These are phyloP conservation scores for Grigorovia yakushimaensis DNA, from an alignment of 805 yeast species.

Conservation along the genomic window DNA sequence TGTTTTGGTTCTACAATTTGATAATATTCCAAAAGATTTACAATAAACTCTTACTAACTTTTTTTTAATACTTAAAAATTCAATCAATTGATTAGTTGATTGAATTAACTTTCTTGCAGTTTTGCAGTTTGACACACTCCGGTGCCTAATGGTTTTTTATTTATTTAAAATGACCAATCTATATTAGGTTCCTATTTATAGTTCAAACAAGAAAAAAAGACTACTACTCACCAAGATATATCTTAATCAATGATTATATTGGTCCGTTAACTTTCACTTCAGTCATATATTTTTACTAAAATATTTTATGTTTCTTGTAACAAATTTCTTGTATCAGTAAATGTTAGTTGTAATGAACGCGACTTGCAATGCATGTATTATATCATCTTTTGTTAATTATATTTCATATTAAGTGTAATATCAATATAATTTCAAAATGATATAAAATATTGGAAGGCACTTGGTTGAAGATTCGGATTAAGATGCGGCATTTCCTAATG, in stretches of 20 bases:
- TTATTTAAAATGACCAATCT: constrained; percentile 1
- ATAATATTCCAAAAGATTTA: neutral
- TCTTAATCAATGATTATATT: constrained; percentile 34
- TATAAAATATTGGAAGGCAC: too few species aligned
- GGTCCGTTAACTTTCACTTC: constrained; percentile 54
- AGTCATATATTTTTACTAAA: constrained; percentile 12
- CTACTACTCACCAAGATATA: constrained; percentile 64
- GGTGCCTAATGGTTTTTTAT: constrained; percentile 9
- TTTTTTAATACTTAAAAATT: neutral
- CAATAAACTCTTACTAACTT: neutral
- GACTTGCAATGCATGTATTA: too few species aligned
- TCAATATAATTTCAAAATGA: too few species aligned
- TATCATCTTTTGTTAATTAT: too few species aligned
- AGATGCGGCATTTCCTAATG: too few species aligned
- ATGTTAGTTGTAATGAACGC: too few species aligned
- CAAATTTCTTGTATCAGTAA: neutral
- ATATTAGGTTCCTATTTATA: constrained; percentile 60
- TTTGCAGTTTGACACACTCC: constrained; percentile 13
- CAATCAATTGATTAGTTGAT: neutral
- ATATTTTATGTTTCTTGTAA: neutral
- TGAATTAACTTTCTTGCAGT: neutral
- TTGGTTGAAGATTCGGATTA: too few species aligned
- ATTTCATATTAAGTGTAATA: neutral
- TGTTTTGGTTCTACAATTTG: neutral
- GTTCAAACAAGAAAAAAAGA: constrained; percentile 59